Evolutionary conservation across 192 early-diverging fungal species (phyloP), one percentile per base, ranked within the genome.

Genomic region (Linnemannia exigua): DNA sequence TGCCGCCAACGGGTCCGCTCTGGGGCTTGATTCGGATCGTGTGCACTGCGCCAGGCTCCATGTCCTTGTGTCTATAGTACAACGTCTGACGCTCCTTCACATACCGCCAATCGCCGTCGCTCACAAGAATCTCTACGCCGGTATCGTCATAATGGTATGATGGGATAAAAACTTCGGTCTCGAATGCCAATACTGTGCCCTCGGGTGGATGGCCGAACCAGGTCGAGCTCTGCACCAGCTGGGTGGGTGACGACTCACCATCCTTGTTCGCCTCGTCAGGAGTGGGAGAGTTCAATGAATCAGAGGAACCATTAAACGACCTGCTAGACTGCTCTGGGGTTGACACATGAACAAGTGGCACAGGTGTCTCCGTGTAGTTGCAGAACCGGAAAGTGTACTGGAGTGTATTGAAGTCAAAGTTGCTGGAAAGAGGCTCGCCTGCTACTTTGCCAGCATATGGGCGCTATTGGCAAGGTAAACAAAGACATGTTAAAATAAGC

Each of bases 371-470:
- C 38, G 36, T 69, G 54, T 83, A 81, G 61, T 91, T 92, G 14
- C 74, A 75, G 84, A 95, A 95, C 5, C 82, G 77, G 38, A 96
- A 89, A 17, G 87, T 91, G 77, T 94, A 97, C 81, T 88, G 87
- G 20, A 96, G 74, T 1, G 78, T 93, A 1, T 75, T 54, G 61
- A 96, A 79, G 71, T 95, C 88, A 86, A 97, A 97, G 7, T 88
- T 78, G 48, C 88, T 92, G 19, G 77, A 67, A 12, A 89, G 72
- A 11, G 96, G 96, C 61, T 79, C 88, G n/a, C 96, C 96, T 1
- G 94, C 92, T 5, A 95, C 82, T 66, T 95, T 95, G 35, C 94
- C 88, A 14, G 95, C 96, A 89, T 95, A 97, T 0, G 95, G 95
- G n/a, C 96, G 90, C 91, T 93, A 75, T 54, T 38, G n/a, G 5